These are phyloP conservation scores for Aspergillus pseudoterreus DNA, from an alignment of 2,329 filamentous ascomycete species.

Conservation along the genomic window DNA sequence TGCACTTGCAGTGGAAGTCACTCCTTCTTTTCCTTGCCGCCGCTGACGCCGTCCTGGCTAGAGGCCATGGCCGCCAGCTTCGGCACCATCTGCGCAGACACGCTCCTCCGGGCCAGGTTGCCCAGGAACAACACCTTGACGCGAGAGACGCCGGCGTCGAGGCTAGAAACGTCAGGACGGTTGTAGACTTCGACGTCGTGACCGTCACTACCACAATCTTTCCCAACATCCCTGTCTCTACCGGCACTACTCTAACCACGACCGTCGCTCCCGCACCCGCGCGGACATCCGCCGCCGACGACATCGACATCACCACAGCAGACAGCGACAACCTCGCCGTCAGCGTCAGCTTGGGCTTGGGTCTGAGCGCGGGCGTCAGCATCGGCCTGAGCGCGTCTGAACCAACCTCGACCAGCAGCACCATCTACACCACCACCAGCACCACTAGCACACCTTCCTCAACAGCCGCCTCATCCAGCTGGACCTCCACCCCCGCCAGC, in stretches of 20 bases:
- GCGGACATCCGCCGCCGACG: not conserved
- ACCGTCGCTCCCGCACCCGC: not conserved
- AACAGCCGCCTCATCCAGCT: conserved; percentile 9
- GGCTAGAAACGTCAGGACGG: conserved; percentile 4
- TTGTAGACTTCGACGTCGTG: conserved; percentile 16
- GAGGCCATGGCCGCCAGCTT: conserved; percentile 25
- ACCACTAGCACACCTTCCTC: not conserved
- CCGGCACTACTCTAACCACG: conserved; percentile 1
- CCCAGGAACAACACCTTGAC: conserved; percentile 8
- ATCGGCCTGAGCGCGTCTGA: not conserved
- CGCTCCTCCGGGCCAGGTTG: conserved; percentile 8
- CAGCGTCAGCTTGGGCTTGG: not conserved
- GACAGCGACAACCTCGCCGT: not conserved
- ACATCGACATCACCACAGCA: not conserved
- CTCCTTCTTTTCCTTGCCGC: conserved; percentile 22
- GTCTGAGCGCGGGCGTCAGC: not conserved
- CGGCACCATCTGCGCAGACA: conserved; percentile 22
- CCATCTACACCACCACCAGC: conserved; percentile 2
- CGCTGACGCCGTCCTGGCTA: conserved; percentile 22
- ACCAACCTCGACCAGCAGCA: conserved; percentile 3
- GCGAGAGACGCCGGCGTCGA: conserved; percentile 7
- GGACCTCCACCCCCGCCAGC: conserved; percentile 20
- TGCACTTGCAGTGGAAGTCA: conserved; percentile 33
- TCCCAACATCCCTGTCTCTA: not conserved
- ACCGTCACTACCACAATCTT: conserved; percentile 10